A percentile compares a stretch with the other conserved stretches of the same genome.
Evolutionary conservation across 495 filamentous ascomycete species (phyloP).

Genomic region (Glutinoglossum americanum): DNA sequence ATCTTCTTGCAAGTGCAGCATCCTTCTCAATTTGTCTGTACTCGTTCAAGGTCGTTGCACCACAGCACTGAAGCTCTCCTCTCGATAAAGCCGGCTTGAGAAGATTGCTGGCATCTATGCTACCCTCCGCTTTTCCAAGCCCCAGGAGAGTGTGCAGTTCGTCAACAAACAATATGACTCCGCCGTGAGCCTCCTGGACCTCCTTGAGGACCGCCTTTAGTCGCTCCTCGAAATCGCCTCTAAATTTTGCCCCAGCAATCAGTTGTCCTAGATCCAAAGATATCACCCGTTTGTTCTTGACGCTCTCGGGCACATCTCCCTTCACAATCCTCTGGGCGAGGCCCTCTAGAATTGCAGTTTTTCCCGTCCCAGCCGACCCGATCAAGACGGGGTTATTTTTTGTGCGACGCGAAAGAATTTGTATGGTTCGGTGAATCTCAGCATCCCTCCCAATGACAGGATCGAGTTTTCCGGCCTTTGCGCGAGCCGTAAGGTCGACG

Average conservation of each 20-base stretch:
- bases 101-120: constrained; percentile 87
- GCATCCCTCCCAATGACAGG: constrained; percentile 84
- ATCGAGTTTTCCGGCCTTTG: constrained; percentile 76
- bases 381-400: constrained; percentile 97
- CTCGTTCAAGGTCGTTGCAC: constrained; percentile 81
- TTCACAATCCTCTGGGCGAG: constrained; percentile 75
- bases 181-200: constrained; percentile 69
- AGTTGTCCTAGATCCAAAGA: constrained; percentile 71
- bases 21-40: constrained; percentile 92
- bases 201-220: constrained; percentile 80
- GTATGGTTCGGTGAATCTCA: constrained; percentile 85
- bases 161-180: constrained; percentile 86
- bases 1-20: constrained; percentile 73
- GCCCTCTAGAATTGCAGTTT: constrained; percentile 87
- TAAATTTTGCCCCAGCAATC: constrained; percentile 87
- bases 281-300: constrained; percentile 85
- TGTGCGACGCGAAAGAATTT: constrained; percentile 75
- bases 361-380: constrained; percentile 79
- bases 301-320: constrained; percentile 87
- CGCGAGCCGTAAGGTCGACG: constrained; percentile 69
- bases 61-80: constrained; percentile 86
- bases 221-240: constrained; percentile 91
- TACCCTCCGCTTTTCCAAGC: constrained; percentile 84
- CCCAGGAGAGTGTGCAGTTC: constrained; percentile 85
- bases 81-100: constrained; percentile 84